Base-by-base conservation (phyloP, 1,139 yeast genomes). In the Zygotorulaspora mrakii region DNA sequence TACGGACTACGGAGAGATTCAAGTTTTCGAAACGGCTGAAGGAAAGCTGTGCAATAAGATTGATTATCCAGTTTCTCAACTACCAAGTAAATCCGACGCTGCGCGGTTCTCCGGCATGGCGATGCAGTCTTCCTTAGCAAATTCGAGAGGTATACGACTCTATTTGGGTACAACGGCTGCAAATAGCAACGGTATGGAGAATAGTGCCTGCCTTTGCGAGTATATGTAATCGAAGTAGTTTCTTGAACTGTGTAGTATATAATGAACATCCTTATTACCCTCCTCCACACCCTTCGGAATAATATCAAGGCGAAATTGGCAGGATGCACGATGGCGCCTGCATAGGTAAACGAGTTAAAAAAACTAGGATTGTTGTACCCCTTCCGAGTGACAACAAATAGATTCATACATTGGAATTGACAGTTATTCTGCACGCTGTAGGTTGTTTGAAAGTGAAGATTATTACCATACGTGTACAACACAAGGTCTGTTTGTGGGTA, bases 1-100 rank as follows among this genome's bases (percentile, higher is more conserved):
- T 41, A 52, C 91, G 0, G 96, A 88, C 55, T 79, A 73, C 45
- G 94, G 94, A 3, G 95, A 87, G 52, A 64, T 88, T 0, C 72
- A 81, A 35, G 71, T 86, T 34, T 82, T 72, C 50, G 69, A 85
- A 17, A 69, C 79, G 0, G 61, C 70, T 3, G 82, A 79, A 45
- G 95, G 95, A 0, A 79, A 77, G 48, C 48, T 59, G 20, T 51
- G 48, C 48, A 52, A 47, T 42, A 51, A 54, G 40, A 42, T 55
- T 14, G 53, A 48, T 18, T 43, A 46, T 17, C 42, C 48, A 17
- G 28, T 36, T n/a, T n/a, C 36, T 18, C 24, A 33, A n/a, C 28
- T 27, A 22, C n/a, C 42, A 5, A 17, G 22, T 33, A 39, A 39
- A 33, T 39, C 27, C 24, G 21, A 27, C 7, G 23, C 41, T 2